A percentile compares a stretch with the other conserved stretches of the same genome.
Conservation (phyloP, 1,139 yeast species). For the Saccharomyces hybrid region DNA sequence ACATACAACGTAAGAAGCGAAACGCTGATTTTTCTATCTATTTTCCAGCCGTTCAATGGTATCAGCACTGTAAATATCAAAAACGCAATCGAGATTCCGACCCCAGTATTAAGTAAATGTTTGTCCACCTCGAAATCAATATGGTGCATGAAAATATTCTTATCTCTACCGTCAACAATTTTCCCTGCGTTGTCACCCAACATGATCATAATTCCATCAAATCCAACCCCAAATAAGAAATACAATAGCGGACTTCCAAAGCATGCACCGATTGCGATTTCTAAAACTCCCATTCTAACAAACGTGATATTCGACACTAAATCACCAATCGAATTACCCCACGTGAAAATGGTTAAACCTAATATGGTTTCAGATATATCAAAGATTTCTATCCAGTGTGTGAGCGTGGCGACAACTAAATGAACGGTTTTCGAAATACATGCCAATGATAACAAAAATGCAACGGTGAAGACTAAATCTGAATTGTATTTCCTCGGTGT, state of each 20-base stretch:
- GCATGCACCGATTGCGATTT: constrained; percentile 91
- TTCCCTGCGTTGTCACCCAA: constrained; percentile 6
- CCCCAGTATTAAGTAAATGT: constrained; percentile 44
- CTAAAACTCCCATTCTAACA: constrained; percentile 78
- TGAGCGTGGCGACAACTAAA: constrained; percentile 62
- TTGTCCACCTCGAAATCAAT: constrained; percentile 38
- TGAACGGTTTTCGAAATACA: constrained; percentile 76
- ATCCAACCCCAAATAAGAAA: constrained; percentile 54
- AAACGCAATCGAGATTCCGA: constrained; percentile 49
- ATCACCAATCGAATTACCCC: constrained; percentile 89
- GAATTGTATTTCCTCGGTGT: constrained; percentile 17
- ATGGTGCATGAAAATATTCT: constrained; percentile 5
- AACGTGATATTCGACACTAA: constrained; percentile 77
- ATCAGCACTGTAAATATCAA: constrained; percentile 46
- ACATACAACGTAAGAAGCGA: constrained; percentile 19
- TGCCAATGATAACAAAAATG: constrained; percentile 59
- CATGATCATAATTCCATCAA: constrained; percentile 54
- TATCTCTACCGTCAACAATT: background rate
- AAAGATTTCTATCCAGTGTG: constrained; percentile 52
- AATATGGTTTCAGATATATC: constrained; percentile 69
- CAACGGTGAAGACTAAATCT: constrained; percentile 41
- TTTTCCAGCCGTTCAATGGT: constrained; percentile 58
- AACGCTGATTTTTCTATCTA: constrained; percentile 51
- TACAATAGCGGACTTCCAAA: constrained; percentile 84
- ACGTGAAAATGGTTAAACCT: constrained; percentile 79